Percentiles rank a stretch among this genome's conserved stretches.
Conservation (phyloP, 2,329 filamentous ascomycete species). For the Neospermospora avenae region DNA sequence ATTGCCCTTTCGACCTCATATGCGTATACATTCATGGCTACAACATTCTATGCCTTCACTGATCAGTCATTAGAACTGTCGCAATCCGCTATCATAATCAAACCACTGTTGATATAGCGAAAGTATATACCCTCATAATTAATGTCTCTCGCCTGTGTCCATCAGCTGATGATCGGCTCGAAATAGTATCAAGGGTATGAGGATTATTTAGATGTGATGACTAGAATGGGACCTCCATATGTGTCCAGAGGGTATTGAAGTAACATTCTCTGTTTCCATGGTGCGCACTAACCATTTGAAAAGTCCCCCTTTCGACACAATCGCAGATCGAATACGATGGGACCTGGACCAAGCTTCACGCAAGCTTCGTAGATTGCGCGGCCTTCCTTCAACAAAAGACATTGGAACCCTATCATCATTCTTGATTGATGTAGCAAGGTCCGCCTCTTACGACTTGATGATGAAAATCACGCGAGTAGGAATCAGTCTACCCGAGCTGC, state of each 20-base stretch:
- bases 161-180: background rate
- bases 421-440: background rate
- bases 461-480: background rate
- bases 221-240: constrained; percentile 7
- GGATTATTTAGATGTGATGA: constrained; percentile 11
- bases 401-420: constrained; percentile 1
- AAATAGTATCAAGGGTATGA: constrained; percentile 5
- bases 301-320: constrained; percentile 16
- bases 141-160: background rate
- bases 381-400: constrained; percentile 15
- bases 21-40: constrained; percentile 8
- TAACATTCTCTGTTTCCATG: background rate
- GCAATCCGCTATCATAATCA: constrained; percentile 17
- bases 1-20: constrained; percentile 16
- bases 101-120: constrained; percentile 7
- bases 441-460: background rate
- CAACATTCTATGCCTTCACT: background rate
- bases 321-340: constrained; percentile 4
- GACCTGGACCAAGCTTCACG: constrained; percentile 14
- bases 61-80: constrained; percentile 4
- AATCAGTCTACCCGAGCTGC: background rate
- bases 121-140: constrained; percentile 6
- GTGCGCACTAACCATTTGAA: background rate
- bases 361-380: background rate
- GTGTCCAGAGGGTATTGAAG: constrained; percentile 7